Evolutionary conservation across 148 eudicot genomes (phyloP), one percentile per base, ranked within the genome.

Genomic region (Selenicereus undatus): DNA sequence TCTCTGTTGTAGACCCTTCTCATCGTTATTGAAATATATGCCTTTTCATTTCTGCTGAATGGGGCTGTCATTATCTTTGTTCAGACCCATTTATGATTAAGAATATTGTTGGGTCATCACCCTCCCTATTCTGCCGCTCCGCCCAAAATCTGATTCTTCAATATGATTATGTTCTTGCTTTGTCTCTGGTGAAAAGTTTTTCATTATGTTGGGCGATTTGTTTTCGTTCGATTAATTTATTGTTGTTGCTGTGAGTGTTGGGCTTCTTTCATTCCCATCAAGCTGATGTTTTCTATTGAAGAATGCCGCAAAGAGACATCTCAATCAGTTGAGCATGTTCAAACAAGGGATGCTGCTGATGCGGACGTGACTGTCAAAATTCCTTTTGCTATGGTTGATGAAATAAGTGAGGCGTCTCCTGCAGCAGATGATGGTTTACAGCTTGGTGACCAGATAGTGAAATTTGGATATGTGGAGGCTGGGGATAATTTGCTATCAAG

Each of bases 361-460:
- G 71, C 81, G 26, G 35, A 79, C 45, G 83, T 78, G 71, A 58
- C n/a, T 77, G 81, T 72, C 79, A 84, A 78, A 80, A 83, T 89
- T 81, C 98, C 99, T 26, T 96, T 96, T 84, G 97, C 97, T 26
- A 78, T 93, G 87, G 88, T 96, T 68, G 98, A 96, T 91, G 98
- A 96, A 88, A 96, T 96, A 83, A 65, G 87, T 3, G 99, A 92
- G 85, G 89, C 88, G 75, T 96, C 99, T 69, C 99, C 99, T 65
- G 97, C 97, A 42, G 98, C 95, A 48, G 99, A 93, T 84, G 99
- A 93, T 85, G 99, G 99, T 62, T 82, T 96, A 86, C 98, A 96
- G 81, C 93, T 96, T 65, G 99, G 99, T 36, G 99, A 96, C 84
- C 99, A 92, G 81, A 87, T 96, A 60, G 84, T 92, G 81, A 93